A percentile compares a stretch with the other conserved stretches of the same genome.
phyloP scores from a whole-genome alignment of 306 rosid genomes.

The Cajanus cajan region DNA sequence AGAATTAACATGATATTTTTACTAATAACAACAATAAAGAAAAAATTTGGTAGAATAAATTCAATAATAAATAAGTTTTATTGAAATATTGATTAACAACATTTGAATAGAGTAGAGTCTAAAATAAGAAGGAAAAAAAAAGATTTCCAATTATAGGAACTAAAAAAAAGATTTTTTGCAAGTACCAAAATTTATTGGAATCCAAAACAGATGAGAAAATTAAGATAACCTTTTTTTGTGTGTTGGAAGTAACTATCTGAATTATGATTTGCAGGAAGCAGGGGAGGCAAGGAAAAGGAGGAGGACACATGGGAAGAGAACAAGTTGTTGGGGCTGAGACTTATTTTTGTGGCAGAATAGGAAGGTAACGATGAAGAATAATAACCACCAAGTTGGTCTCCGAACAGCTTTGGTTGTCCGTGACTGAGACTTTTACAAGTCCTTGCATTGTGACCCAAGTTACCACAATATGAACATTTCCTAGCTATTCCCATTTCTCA shows the following conservation, averaged over 20 bases:
- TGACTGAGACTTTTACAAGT: conserved; percentile 50
- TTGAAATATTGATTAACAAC: no score
- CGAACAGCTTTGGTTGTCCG: conserved; percentile 57
- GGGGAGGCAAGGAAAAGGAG: conserved; percentile 39
- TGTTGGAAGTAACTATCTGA: conserved; percentile 41
- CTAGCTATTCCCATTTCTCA: conserved; percentile 65
- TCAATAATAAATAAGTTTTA: no score
- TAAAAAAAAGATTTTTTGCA: no score
- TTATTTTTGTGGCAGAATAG: conserved; percentile 39
- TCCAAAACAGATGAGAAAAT: not conserved
- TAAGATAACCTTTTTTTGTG: conserved; percentile 59
- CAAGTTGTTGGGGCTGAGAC: conserved; percentile 57
- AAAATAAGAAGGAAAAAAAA: no score
- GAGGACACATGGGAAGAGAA: conserved; percentile 22
- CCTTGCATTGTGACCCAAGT: conserved; percentile 87
- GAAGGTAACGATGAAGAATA: conserved; percentile 14
- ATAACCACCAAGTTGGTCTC: conserved; percentile 55
- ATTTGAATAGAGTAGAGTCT: no score
- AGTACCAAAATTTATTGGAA: no score
- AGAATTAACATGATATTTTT: no score
- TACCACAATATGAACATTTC: conserved; percentile 93
- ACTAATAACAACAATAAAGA: no score
- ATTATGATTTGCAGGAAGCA: conserved; percentile 26
- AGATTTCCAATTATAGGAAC: no score
- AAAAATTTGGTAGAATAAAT: no score